Base-by-base conservation (phyloP, 257 asterid species). In the Phtheirospermum japonicum region DNA sequence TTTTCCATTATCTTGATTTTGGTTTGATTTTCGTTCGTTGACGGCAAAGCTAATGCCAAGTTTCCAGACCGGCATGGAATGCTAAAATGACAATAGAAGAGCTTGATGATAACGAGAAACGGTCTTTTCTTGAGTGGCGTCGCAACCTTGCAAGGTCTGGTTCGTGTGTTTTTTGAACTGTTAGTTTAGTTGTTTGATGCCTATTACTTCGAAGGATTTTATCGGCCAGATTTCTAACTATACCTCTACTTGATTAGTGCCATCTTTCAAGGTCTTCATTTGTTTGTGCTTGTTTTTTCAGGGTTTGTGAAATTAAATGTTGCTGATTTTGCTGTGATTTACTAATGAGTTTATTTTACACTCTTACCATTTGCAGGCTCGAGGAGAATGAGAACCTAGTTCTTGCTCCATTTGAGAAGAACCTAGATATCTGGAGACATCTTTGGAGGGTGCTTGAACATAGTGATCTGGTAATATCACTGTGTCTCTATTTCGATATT, bases 371-470 rank as follows among this genome's bases (percentile, higher is more conserved):
- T 56, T 77, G 63, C 85, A 93, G 99, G 70, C 95, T 93, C 63
- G 99, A 93, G 78, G 96, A 89, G 75, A 93, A 93, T 26, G 95
- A 89, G 79, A 89, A 79, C 48, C 84, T 93, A 50, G 96, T 93
- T 65, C 85, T 93, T 61, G 89, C 99, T 31, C 99, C 99, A 69
- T 93, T 93, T 78, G 99, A 93, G 80, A 93, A 93, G 81, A 93
- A 93, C 70, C 80, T 93, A 43, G 97, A 89, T 80, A 93, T 93
- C 65, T 93, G 99, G 99, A 83, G 99, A 73, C 99, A 93, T 71
- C 99, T 93, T 68, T 93, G 99, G 99, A 89, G 99, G 81, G 99
- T 93, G 73, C 94, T 93, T 63, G 99, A 93, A 75, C 96, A 97
- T 45, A 85, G 97, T 79, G 99, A 93, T 76, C 80, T 93, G 99